Evolutionary conservation across 768 basidiomycete genomes (phyloP).

Genomic region (Suillus ampliporus): DNA sequence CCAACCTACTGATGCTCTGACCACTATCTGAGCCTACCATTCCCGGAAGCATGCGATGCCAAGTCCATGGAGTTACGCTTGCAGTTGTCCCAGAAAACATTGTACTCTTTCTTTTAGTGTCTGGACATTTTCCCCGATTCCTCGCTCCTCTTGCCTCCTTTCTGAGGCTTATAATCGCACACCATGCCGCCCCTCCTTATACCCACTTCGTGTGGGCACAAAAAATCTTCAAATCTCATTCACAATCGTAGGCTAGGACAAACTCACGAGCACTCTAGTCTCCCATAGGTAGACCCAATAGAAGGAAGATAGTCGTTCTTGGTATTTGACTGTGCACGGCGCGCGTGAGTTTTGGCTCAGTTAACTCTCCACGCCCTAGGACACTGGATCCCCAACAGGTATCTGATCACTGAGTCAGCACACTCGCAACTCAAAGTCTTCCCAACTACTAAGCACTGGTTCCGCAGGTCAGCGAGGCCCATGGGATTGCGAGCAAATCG

Average conservation of each 20-base stretch:
- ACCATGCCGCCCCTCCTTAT: neutral
- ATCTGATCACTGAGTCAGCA: neutral
- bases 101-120: neutral
- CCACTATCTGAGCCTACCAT: neutral
- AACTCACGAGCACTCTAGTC: neutral
- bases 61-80: neutral
- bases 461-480: too few relatives aligned
- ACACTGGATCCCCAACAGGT: neutral
- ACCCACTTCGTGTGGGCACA: neutral
- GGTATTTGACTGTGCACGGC: neutral
- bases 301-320: too few relatives aligned
- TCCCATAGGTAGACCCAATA: too few relatives aligned
- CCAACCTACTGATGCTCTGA: neutral
- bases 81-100: neutral
- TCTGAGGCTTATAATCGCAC: neutral
- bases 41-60: neutral
- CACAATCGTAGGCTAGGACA: neutral
- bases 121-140: neutral
- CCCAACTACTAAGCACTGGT: neutral
- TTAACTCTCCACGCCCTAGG: neutral
- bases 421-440: neutral
- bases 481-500: neutral
- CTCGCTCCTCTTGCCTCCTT: neutral
- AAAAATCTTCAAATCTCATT: neutral
- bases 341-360: neutral